These are phyloP conservation scores for Streptanthus diversifolius DNA, from an alignment of 345 rosid genomes.

Conservation along the genomic window DNA sequence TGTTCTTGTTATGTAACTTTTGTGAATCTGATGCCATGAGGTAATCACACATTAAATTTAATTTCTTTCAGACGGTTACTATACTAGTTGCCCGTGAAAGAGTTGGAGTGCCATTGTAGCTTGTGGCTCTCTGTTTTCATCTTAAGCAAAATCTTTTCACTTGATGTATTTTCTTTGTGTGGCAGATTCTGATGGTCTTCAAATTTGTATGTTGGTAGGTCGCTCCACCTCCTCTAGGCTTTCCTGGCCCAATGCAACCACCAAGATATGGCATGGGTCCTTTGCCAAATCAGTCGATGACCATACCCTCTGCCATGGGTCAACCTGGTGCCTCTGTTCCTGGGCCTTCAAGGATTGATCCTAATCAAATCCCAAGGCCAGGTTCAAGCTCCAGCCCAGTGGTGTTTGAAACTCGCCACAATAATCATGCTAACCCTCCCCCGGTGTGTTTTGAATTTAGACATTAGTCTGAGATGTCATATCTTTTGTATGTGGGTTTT, in stretches of 20 bases:
- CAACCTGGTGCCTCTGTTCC: conserved; percentile 69
- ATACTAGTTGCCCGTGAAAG: conserved; percentile 1
- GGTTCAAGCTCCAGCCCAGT: conserved; percentile 61
- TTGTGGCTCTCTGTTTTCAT: conserved; percentile 4
- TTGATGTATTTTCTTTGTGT: conserved; percentile 21
- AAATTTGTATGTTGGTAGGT: conserved; percentile 46
- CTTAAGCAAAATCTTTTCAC: conserved; percentile 16
- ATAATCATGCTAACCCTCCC: conserved; percentile 84
- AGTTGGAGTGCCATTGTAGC: background rate
- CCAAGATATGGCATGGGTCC: conserved; percentile 78
- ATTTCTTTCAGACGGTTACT: background rate
- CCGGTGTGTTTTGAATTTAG: conserved; percentile 53
- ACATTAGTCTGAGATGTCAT: conserved; percentile 18
- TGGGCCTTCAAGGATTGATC: conserved; percentile 83
- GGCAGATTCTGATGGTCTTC: conserved; percentile 31
- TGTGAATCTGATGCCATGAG: background rate
- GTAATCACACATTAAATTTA: background rate
- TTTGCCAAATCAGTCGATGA: conserved; percentile 76
- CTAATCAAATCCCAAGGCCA: conserved; percentile 95
- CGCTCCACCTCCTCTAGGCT: conserved; percentile 50
- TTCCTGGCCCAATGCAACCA: conserved; percentile 65
- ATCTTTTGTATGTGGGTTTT: conserved; percentile 10
- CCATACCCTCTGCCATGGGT: conserved; percentile 73
- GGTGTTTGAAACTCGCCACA: conserved; percentile 78
- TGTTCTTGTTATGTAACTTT: conserved; percentile 13